These are phyloP conservation scores for Aspergillus coremiiformis DNA, from an alignment of 495 filamentous ascomycete species.

Conservation along the genomic window DNA sequence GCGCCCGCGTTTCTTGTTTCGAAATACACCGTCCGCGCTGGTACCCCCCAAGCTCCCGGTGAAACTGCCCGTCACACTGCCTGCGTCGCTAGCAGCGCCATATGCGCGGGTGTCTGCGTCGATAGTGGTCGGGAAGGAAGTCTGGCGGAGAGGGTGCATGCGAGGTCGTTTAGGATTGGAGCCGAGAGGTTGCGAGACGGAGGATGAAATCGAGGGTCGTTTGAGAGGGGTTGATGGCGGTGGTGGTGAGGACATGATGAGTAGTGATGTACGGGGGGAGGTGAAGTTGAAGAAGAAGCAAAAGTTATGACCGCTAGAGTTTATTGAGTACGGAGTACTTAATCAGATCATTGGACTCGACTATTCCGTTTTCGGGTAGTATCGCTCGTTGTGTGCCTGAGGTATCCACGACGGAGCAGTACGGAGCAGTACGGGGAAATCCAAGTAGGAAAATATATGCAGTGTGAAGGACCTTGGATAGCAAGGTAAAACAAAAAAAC, in stretches of 20 bases:
- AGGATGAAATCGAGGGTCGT: conserved; percentile 37
- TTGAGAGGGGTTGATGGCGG: conserved; percentile 36
- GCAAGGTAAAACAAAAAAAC: too few species aligned
- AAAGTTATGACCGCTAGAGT: too few species aligned
- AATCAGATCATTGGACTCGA: too few species aligned
- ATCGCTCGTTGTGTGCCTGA: too few species aligned
- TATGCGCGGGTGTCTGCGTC: conserved; percentile 52
- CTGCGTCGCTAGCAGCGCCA: conserved; percentile 57
- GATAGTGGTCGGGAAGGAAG: conserved; percentile 66
- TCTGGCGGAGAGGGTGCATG: conserved; percentile 77
- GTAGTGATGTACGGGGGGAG: too few species aligned
- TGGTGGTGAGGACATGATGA: conserved; percentile 42
- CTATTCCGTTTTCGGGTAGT: too few species aligned
- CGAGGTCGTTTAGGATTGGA: conserved; percentile 30
- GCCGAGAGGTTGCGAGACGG: conserved; percentile 27
- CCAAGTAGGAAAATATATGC: too few species aligned
- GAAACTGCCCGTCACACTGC: conserved; percentile 59
- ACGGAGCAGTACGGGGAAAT: too few species aligned
- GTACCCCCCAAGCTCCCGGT: conserved; percentile 48
- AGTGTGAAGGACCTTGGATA: too few species aligned
- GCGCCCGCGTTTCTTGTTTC: conserved; percentile 56
- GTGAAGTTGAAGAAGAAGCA: too few species aligned
- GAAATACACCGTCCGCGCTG: conserved; percentile 42
- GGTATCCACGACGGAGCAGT: too few species aligned
- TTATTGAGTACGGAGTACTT: too few species aligned